A percentile compares a stretch with the other conserved stretches of the same genome.
Conservation (phyloP, 441 rosid genomes). For the Adansonia gregorii region DNA sequence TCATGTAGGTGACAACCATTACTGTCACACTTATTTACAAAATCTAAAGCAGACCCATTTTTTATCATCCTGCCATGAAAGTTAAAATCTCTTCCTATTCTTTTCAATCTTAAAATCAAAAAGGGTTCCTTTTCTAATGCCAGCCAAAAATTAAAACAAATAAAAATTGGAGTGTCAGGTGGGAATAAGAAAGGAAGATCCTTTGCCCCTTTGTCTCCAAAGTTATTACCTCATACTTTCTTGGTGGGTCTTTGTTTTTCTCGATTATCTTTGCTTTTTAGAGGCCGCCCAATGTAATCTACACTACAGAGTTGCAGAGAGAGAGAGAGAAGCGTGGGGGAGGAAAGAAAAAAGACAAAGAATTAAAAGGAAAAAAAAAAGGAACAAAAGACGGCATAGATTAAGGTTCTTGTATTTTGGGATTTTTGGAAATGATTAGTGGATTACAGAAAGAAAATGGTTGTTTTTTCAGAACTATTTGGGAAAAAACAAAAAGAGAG, state of each 20-base stretch:
- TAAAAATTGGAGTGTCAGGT: not conserved
- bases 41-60: constrained; percentile 45
- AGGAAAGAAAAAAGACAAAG: not conserved
- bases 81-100: not conserved
- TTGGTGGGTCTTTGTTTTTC: constrained; percentile 27
- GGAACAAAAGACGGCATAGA: not conserved
- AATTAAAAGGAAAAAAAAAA: not conserved
- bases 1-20: constrained; percentile 27
- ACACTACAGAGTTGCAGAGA: not conserved
- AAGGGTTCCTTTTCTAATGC: not conserved
- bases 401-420: not conserved
- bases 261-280: constrained; percentile 17
- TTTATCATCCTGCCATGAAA: constrained; percentile 64
- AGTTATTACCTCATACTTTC: constrained; percentile 36
- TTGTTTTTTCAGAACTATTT: not conserved
- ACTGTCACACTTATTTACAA: constrained; percentile 10
- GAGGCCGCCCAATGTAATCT: constrained; percentile 34
- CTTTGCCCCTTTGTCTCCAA: constrained; percentile 1
- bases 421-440: constrained; percentile 11
- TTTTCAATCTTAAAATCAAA: not conserved
- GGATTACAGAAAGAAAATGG: constrained; percentile 26
- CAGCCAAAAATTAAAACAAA: not conserved
- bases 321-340: not conserved
- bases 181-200: not conserved
- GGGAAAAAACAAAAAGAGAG: not conserved